Conservation (phyloP, 1,139 yeast species). For the Yamadazyma siamensis region DNA sequence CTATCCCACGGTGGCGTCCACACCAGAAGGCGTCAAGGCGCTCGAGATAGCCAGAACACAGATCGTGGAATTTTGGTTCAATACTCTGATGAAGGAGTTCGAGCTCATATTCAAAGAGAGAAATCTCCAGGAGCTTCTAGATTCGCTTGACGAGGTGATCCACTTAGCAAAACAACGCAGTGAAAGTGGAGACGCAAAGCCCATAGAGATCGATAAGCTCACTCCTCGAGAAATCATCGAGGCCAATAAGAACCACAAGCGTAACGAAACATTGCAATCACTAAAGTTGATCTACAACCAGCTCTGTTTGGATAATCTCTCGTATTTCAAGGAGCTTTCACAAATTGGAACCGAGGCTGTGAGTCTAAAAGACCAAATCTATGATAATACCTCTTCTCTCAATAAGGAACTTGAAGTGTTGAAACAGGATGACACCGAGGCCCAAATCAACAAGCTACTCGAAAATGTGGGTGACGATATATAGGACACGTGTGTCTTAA, state of each 20-base stretch:
- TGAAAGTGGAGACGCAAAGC: slow-evolving; percentile 4
- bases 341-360: slow-evolving; percentile 21
- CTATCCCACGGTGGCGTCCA: slow-evolving; percentile 57
- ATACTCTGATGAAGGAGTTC: slow-evolving; percentile 59
- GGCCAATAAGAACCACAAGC: slow-evolving; percentile 25
- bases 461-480: slow-evolving; percentile 14
- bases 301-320: slow-evolving; percentile 34
- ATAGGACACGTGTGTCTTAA: slow-evolving; percentile 6
- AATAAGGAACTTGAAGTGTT: slow-evolving; percentile 28
- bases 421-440: slow-evolving; percentile 19
- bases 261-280: slow-evolving; percentile 24
- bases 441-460: slow-evolving; percentile 23
- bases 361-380: slow-evolving; percentile 20
- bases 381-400: slow-evolving; percentile 20
- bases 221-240: slow-evolving; percentile 33
- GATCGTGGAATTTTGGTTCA: slow-evolving; percentile 59
- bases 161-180: slow-evolving; percentile 44
- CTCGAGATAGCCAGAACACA: slow-evolving; percentile 60
- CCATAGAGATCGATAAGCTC: slow-evolving; percentile 25
- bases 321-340: slow-evolving; percentile 23
- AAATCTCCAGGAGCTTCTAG: slow-evolving; percentile 51
- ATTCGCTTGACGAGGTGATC: slow-evolving; percentile 65
- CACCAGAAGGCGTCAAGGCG: slow-evolving; percentile 48
- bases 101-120: slow-evolving; percentile 64
- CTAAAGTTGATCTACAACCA: slow-evolving; percentile 37